Percentiles rank a stretch among this genome's conserved stretches.
These are phyloP conservation scores for Lentinula detonsa DNA, from an alignment of 768 basidiomycete genomes.

Conservation along the genomic window DNA sequence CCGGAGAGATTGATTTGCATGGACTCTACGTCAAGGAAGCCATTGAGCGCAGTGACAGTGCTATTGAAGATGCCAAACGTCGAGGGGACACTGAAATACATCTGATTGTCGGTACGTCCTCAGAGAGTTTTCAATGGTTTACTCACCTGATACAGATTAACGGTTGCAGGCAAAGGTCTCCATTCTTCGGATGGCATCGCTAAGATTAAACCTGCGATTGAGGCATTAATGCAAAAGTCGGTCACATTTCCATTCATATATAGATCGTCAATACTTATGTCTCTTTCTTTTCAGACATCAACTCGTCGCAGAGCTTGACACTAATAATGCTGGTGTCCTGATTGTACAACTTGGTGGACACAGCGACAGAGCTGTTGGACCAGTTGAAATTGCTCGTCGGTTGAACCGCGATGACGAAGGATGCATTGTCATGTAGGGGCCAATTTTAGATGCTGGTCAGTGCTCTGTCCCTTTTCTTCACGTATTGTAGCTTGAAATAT, in stretches of 20 bases:
- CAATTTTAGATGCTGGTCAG: conserved; percentile 20
- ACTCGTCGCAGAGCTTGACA: conserved; percentile 70
- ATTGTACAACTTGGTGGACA: conserved; percentile 73
- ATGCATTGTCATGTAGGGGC: conserved; percentile 73
- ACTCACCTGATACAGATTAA: background rate
- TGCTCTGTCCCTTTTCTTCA: conserved; percentile 15
- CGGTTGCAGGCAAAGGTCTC: conserved; percentile 66
- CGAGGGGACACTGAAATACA: conserved; percentile 60
- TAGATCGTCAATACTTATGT: background rate
- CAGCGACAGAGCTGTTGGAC: too few relatives aligned
- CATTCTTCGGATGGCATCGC: conserved; percentile 73
- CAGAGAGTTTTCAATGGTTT: background rate
- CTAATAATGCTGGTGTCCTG: conserved; percentile 78
- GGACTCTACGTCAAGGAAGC: conserved; percentile 94
- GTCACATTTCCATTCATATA: conserved; percentile 11
- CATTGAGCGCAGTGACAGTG: conserved; percentile 62
- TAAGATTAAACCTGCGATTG: conserved; percentile 90
- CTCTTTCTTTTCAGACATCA: conserved; percentile 45
- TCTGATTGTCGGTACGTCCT: conserved; percentile 70
- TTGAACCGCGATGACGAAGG: conserved; percentile 45
- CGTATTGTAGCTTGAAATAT: too few relatives aligned
- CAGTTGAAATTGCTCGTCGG: conserved; percentile 53
- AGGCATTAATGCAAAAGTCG: conserved; percentile 79
- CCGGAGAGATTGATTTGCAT: conserved; percentile 83
- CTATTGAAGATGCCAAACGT: conserved; percentile 60